Conservation (phyloP, 495 filamentous ascomycete genomes). For the Viridothelium virens region DNA sequence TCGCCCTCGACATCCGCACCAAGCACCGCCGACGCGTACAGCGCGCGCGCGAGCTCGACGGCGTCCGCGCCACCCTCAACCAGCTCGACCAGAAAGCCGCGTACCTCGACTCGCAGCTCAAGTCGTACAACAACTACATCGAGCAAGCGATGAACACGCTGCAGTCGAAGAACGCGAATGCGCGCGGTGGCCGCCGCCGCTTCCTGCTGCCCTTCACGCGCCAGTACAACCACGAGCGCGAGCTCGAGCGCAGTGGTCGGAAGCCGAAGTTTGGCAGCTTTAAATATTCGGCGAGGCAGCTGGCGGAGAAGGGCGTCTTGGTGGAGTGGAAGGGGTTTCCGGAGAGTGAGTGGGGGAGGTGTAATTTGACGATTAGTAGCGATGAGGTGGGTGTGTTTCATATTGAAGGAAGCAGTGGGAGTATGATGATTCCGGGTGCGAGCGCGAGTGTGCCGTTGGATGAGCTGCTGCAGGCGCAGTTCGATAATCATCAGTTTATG, state of each 20-base stretch:
- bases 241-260: constrained; percentile 81
- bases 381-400: constrained; percentile 94
- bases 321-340: constrained; percentile 77
- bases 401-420: constrained; percentile 82
- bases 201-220: constrained; percentile 97
- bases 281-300: constrained; percentile 85
- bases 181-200: constrained; percentile 78
- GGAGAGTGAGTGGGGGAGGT: constrained; percentile 80
- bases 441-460: constrained; percentile 85
- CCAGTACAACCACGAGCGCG: constrained; percentile 95
- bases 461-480: constrained; percentile 91
- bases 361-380: constrained; percentile 87
- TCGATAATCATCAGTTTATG: constrained; percentile 91
- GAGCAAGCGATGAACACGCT: constrained; percentile 98
- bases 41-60: constrained; percentile 81
- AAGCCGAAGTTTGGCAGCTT: constrained; percentile 95
- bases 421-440: constrained; percentile 92
- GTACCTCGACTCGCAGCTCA: constrained; percentile 88
- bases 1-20: constrained; percentile 91
- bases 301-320: constrained; percentile 89
- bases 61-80: constrained; percentile 71
- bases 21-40: constrained; percentile 91
- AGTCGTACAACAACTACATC: constrained; percentile 98
- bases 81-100: constrained; percentile 85
- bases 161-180: constrained; percentile 59